Percentiles rank a stretch among this genome's conserved stretches.
Conservation (phyloP, 495 filamentous ascomycete species). For the Niebla homalea region DNA sequence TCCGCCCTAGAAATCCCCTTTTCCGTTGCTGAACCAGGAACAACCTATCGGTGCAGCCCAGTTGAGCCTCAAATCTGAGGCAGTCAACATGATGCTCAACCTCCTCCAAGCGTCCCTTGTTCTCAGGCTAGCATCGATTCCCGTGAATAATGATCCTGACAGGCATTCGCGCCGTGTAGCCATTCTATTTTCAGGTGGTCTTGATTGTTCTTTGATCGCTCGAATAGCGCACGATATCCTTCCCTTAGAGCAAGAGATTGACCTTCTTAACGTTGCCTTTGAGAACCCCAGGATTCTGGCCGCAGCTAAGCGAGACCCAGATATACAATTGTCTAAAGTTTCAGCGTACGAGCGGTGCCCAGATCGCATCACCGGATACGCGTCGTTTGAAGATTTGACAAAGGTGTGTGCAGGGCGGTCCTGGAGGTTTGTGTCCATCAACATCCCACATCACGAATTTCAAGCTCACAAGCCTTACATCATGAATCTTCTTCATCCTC, state of each 20-base stretch:
- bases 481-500: constrained; percentile 69
- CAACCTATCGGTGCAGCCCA: constrained; percentile 16
- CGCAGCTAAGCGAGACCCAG: constrained; percentile 24
- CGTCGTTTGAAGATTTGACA: constrained; percentile 60
- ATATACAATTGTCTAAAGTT: constrained; percentile 14
- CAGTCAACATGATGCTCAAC: constrained; percentile 41
- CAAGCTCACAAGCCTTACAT: constrained; percentile 53
- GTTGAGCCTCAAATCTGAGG: constrained; percentile 36
- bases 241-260: constrained; percentile 53
- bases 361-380: constrained; percentile 73
- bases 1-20: constrained; percentile 40
- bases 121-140: constrained; percentile 55
- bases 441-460: constrained; percentile 70
- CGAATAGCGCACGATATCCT: constrained; percentile 70
- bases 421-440: constrained; percentile 74
- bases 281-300: constrained; percentile 71
- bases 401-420: constrained; percentile 53
- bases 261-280: constrained; percentile 92
- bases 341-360: constrained; percentile 68
- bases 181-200: constrained; percentile 83
- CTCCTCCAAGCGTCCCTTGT: constrained; percentile 51
- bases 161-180: constrained; percentile 33
- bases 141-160: constrained; percentile 26
- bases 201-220: constrained; percentile 86
- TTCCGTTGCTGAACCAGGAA: constrained; percentile 44